Conservation (phyloP, 148 eudicot species). For the Salicornia ramosissima region DNA sequence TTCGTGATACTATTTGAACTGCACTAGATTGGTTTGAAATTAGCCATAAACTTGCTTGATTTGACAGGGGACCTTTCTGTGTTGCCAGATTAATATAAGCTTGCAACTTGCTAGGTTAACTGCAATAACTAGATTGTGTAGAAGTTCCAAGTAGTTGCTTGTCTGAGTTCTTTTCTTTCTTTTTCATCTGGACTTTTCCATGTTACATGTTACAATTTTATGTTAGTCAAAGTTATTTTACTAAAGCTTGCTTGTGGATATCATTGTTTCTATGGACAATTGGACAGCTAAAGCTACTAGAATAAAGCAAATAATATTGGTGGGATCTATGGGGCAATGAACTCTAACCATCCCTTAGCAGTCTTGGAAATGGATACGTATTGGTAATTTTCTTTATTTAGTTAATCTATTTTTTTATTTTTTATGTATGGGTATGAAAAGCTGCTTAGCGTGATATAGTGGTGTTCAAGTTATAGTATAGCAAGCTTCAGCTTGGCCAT, state of each 20-base stretch:
- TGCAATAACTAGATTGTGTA: slow-evolving; percentile 99
- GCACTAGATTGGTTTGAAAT: too few species aligned
- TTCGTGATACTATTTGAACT: too few species aligned
- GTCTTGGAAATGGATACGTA: slow-evolving; percentile 86
- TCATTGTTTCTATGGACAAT: slow-evolving; percentile 13
- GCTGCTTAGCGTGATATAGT: too few species aligned
- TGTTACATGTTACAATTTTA: background rate
- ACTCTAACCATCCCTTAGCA: slow-evolving; percentile 73
- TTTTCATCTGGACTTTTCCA: background rate
- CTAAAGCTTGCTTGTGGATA: background rate
- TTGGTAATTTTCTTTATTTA: too few species aligned
- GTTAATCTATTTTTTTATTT: too few species aligned
- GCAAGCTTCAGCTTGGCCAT: too few species aligned
- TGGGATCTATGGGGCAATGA: slow-evolving; percentile 99
- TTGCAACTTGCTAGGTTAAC: slow-evolving; percentile 54
- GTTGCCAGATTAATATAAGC: slow-evolving; percentile 20
- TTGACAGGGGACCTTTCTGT: too few species aligned
- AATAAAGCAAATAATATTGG: slow-evolving; percentile 90
- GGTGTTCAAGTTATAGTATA: too few species aligned
- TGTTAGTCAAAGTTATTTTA: too few species aligned
- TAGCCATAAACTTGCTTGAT: too few species aligned
- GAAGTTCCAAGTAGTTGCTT: slow-evolving; percentile 94
- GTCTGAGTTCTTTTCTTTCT: slow-evolving; percentile 33
- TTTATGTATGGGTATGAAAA: too few species aligned
- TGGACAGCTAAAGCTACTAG: slow-evolving; percentile 94